Conservation (phyloP, 2,329 filamentous ascomycete species). For the Keithomyces neogunnii region DNA sequence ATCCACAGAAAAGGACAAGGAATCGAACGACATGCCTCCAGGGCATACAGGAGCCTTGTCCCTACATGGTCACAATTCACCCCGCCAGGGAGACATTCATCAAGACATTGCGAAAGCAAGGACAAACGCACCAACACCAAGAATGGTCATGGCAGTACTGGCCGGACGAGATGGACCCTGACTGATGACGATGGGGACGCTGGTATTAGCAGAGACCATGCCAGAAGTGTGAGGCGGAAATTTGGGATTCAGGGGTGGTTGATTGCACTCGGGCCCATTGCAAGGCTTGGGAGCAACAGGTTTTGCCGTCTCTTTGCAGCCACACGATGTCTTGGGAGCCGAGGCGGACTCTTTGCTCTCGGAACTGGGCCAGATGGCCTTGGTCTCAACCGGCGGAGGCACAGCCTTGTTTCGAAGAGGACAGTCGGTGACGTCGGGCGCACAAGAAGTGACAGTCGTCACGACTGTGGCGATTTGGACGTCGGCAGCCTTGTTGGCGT, state of each 20-base stretch:
- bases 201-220: background rate
- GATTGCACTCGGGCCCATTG: background rate
- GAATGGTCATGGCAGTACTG: background rate
- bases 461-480: background rate
- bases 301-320: background rate
- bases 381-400: background rate
- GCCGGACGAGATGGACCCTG: background rate
- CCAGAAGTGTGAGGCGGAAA: background rate
- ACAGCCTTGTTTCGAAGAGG: background rate
- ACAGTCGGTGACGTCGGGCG: background rate
- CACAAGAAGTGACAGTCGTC: background rate
- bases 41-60: background rate
- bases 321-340: background rate
- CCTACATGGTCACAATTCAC: background rate
- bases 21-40: background rate
- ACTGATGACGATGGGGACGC: slow-evolving; percentile 6
- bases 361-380: background rate
- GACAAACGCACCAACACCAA: slow-evolving; percentile 5
- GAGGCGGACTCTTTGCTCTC: background rate
- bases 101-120: slow-evolving; percentile 6
- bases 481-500: background rate
- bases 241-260: background rate
- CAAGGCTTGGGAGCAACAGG: background rate
- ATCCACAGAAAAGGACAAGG: background rate
- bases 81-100: background rate